phyloP scores from a whole-genome alignment of 2,329 filamentous ascomycete species.

The Aspergillus ochraceus region DNA sequence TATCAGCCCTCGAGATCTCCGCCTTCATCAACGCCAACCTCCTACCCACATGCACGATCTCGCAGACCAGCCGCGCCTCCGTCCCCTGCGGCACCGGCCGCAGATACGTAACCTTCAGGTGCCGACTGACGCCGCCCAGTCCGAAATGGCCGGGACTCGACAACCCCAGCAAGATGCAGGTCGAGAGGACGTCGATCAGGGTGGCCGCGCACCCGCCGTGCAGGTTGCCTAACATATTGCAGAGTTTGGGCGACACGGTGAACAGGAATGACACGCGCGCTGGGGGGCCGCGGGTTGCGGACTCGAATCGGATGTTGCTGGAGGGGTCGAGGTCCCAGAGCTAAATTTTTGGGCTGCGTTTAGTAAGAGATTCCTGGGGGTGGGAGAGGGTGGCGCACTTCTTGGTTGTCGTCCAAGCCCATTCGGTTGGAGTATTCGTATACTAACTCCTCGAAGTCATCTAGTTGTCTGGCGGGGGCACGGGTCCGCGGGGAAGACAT shows the following conservation, averaged over 20 bases:
- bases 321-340: conserved; percentile 31
- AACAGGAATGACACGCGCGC: conserved; percentile 35
- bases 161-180: conserved; percentile 57
- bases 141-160: conserved; percentile 62
- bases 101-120: conserved; percentile 67
- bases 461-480: conserved; percentile 25
- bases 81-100: conserved; percentile 58
- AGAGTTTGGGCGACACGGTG: conserved; percentile 79
- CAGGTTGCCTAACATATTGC: conserved; percentile 86
- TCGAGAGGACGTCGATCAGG: conserved; percentile 67
- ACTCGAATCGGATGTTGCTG: conserved; percentile 39
- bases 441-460: conserved; percentile 33
- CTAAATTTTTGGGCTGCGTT: conserved; percentile 18
- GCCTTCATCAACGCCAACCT: conserved; percentile 56
- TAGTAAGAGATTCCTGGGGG: not conserved
- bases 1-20: conserved; percentile 54
- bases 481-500: conserved; percentile 11
- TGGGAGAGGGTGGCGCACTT: conserved; percentile 14
- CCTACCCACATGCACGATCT: conserved; percentile 59
- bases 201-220: conserved; percentile 77
- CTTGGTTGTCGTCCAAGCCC: conserved; percentile 14
- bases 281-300: conserved; percentile 35
- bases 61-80: conserved; percentile 56
- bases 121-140: conserved; percentile 63
- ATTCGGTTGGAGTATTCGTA: conserved; percentile 27